Conservation (phyloP, 2,329 filamentous ascomycete genomes). For the Fusarium odoratissimum region DNA sequence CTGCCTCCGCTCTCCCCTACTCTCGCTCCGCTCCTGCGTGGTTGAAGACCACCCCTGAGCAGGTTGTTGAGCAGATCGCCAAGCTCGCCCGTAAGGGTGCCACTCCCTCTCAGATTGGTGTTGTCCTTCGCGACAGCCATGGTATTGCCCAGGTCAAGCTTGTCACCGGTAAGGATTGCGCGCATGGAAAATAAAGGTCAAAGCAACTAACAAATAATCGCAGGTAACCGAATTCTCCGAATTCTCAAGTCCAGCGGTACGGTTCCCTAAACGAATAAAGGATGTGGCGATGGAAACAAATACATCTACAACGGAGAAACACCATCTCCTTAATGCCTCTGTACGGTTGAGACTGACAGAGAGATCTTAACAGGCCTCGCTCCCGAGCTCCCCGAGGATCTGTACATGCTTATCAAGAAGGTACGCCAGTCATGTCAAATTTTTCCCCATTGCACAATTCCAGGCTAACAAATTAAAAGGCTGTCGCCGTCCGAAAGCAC, state of each 20-base stretch:
- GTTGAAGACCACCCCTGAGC: constrained; percentile 98
- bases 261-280: constrained; percentile 57
- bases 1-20: constrained; percentile 94
- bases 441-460: neutral
- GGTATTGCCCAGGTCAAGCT: constrained; percentile 98
- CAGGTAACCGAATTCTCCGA: constrained; percentile 99
- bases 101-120: constrained; percentile 98
- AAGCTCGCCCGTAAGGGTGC: constrained; percentile 99
- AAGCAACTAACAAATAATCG: constrained; percentile 52
- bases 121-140: constrained; percentile 97
- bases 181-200: neutral
- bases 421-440: constrained; percentile 58
- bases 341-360: constrained; percentile 94
- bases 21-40: constrained; percentile 91
- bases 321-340: constrained; percentile 72
- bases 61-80: constrained; percentile 99
- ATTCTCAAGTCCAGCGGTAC: constrained; percentile 98
- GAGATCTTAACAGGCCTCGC: constrained; percentile 93
- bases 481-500: constrained; percentile 99
- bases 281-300: constrained; percentile 47
- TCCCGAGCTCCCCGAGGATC: constrained; percentile 98
- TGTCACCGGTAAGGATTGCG: constrained; percentile 82
- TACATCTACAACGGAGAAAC: constrained; percentile 43
- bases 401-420: constrained; percentile 99
- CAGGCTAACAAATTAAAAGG: constrained; percentile 63